phyloP scores from a whole-genome alignment of 345 rosid species.

The Rubroshorea leprosula region DNA sequence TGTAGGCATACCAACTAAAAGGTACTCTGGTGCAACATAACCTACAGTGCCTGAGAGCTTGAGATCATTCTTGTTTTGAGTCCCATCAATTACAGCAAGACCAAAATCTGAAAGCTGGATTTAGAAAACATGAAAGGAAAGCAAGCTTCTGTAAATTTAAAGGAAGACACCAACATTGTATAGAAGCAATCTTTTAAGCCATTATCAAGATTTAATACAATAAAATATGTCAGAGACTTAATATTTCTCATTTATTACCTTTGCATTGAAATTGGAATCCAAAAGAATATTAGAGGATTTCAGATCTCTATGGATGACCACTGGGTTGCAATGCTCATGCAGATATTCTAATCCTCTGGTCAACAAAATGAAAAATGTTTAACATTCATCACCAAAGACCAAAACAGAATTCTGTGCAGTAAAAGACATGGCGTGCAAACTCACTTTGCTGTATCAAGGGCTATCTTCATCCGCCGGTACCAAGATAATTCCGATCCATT shows the following conservation, averaged over 20 bases:
- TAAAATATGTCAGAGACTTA: background rate
- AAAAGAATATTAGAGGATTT: conserved; percentile 91
- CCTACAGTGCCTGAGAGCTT: conserved; percentile 97
- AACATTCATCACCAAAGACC: background rate
- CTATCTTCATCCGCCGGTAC: conserved; percentile 89
- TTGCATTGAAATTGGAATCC: conserved; percentile 84
- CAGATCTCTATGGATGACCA: conserved; percentile 95
- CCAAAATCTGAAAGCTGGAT: conserved; percentile 95
- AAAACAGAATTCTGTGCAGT: background rate
- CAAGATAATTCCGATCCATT: conserved; percentile 70
- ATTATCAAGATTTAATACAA: background rate
- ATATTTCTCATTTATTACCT: conserved; percentile 44
- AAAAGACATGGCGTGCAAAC: background rate
- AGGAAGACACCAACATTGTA: conserved; percentile 3
- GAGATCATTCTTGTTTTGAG: conserved; percentile 59
- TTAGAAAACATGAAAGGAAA: conserved; percentile 12
- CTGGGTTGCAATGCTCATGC: conserved; percentile 86
- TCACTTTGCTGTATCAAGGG: conserved; percentile 85
- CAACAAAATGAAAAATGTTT: conserved; percentile 18
- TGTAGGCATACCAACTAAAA: conserved; percentile 60
- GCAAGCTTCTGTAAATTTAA: background rate
- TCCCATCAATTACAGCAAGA: conserved; percentile 72
- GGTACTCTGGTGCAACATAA: conserved; percentile 93
- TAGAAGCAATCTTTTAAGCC: conserved; percentile 2
- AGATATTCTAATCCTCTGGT: conserved; percentile 92